Base-by-base conservation (phyloP, 306 rosid species). In the Glycine latifolia region DNA sequence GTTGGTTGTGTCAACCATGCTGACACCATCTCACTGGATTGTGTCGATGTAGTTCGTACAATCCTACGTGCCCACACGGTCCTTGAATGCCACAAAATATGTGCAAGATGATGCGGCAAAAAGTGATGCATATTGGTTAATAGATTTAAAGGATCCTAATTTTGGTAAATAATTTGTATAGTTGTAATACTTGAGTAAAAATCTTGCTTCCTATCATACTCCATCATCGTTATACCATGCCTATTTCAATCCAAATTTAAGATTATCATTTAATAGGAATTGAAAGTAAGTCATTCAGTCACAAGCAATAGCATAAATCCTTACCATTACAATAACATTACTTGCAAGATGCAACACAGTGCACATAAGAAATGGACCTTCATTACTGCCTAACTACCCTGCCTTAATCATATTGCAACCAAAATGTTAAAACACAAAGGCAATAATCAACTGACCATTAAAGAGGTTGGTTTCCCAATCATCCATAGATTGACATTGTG, bases 401-500 rank as follows among this genome's bases (percentile, higher is more conserved):
- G 31, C 31, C 31, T 26, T 26, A 26, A 46, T 20, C 31, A 26
- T 26, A 84, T 81, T 11, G 15, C 70, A 68, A 82, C 16, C 41
- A 76, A 41, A 85, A 61, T 75, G 31, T 68, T 70, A 37, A 49
- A 71, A 55, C 7, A 35, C 37, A 73, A 73, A 84, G 75, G 71
- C 59, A 67, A 67, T 59, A 78, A 84, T 72, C 66, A 67, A 90
- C 89, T 85, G 49, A 93, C 99, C 97, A 76, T 91, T 88, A 90
- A 17, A 68, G 94, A 84, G 61, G 86, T 87, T 65, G 98, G 90
- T 76, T 91, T 95, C 68, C 99, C 99, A 81, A 95, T 88, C 26
- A 91, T 77, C 99, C 99, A 95, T 39, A 95, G 74, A 87, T 91
- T 93, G 81, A 93, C 98, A 43, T 89, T 88, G 77, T 91, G 88